Base-by-base conservation (phyloP, 371 early-diverging fungal genomes). In the Mucor irregularis region DNA sequence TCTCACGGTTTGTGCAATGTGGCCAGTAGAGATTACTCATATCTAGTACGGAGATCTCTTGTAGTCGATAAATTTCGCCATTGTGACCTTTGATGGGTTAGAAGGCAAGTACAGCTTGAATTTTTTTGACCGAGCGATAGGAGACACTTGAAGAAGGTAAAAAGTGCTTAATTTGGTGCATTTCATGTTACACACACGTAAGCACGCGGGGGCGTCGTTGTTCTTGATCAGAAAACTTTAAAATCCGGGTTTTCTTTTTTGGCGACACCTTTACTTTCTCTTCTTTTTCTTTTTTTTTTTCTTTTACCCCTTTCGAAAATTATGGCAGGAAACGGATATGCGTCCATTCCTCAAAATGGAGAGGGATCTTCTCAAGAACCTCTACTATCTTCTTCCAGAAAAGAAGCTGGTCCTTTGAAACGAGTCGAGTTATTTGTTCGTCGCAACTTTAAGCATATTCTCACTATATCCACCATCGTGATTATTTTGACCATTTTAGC, bases 101-200 rank as follows among this genome's bases (percentile, higher is more conserved):
- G n/a, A n/a, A n/a, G n/a, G 11, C 31, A 31, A 31, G 31, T 31
- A 31, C 11, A 31, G 5, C 31, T 17, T 30, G 16, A 17, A 17
- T 29, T 46, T 46, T 50, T 50, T 50, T 37, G 35, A 50, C 50
- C 50, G 50, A 50, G 50, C 24, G 50, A 50, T 50, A 50, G 50
- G 50, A 50, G 6, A 25, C 26, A 5, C n/a, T 50, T 37, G 14
- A n/a, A 50, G 16, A 50, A 38, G 50, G 50, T 50, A 50, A 50
- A 50, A 50, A 50, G 11, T 50, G 38, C 50, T 19, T 25, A 35
- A 38, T 37, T 24, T 37, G 37, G 50, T 24, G 28, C n/a, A n/a
- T n/a, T n/a, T n/a, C n/a, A n/a, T n/a, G n/a, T n/a, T n/a, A n/a
- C n/a, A n/a, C n/a, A n/a, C n/a, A n/a, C n/a, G n/a, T n/a, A n/a